Evolutionary conservation across 257 asterid species (phyloP), one percentile per base, ranked within the genome.

Genomic region (Solanum medicagineum): DNA sequence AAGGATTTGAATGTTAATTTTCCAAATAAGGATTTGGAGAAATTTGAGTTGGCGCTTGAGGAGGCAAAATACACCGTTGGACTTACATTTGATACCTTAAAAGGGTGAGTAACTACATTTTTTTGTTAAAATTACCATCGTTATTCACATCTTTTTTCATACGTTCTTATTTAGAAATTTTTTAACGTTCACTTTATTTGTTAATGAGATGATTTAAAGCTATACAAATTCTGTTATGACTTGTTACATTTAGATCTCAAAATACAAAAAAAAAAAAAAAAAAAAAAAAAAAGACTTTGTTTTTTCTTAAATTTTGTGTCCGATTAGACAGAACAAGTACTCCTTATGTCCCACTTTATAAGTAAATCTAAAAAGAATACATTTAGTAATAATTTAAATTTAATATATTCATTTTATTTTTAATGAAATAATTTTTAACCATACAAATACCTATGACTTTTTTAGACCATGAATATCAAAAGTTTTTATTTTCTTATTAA

Each of bases 31-130:
- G 97, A 95, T 0, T 53, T 93, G 51, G 90, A 81, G 6, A 86
- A 87, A 84, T 95, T 92, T 79, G 80, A 84, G 7, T 29, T 84
- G 65, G 97, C 99, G 19, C 90, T 95, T 10, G 95, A 93, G 66
- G 95, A 92, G 89, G 99, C 98, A 0, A 94, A 84, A 15, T 81
- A 84, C 85, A 95, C 95, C 32, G 99, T 95, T 29, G 99, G 99
- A 5, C 85, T 95, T 47, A 92, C 99, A 8, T 95, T 95, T 62
- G 97, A 95, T 86, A 93, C 95, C 5, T 44, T 87, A 44, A 85
- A 53, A 11, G 99, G 98, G 97, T 94, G 85, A 85, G 90, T 42
- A 54, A 9, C 0, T 47, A 17, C 6, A n/a, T 11, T 73, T 47
- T 70, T 22, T 26, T 7, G 22, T 53, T 16, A 51, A 55, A 22